A percentile compares a stretch with the other conserved stretches of the same genome.
Conservation (phyloP, 345 rosid species). For the Brassica napus region Da-Ae NC_063440.1:23610001-23610500, state of each 20-base stretch:
- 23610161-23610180: neutral
- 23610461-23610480: slow-evolving; percentile 83
- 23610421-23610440: slow-evolving; percentile 93
- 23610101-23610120: slow-evolving; percentile 17
- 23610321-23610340: slow-evolving; percentile 68
- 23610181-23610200: neutral
- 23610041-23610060: slow-evolving; percentile 21
- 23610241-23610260: neutral
- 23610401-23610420: slow-evolving; percentile 99
- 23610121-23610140: slow-evolving; percentile 13
- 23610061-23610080: slow-evolving; percentile 15
- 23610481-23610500: slow-evolving; percentile 80
- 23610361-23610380: slow-evolving; percentile 91
- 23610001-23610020: slow-evolving; percentile 52
- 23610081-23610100: neutral
- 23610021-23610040: slow-evolving; percentile 27
- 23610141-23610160: slow-evolving; percentile 11
- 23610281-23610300: slow-evolving; percentile 10
- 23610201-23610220: too few species aligned
- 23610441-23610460: slow-evolving; percentile 88
- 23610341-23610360: slow-evolving; percentile 79
- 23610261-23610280: slow-evolving; percentile 7
- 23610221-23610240: neutral
- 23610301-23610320: slow-evolving; percentile 86
- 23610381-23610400: slow-evolving; percentile 92